phyloP scores from a whole-genome alignment of 208 protist species.

The Novymonas esmeraldas region DNA sequence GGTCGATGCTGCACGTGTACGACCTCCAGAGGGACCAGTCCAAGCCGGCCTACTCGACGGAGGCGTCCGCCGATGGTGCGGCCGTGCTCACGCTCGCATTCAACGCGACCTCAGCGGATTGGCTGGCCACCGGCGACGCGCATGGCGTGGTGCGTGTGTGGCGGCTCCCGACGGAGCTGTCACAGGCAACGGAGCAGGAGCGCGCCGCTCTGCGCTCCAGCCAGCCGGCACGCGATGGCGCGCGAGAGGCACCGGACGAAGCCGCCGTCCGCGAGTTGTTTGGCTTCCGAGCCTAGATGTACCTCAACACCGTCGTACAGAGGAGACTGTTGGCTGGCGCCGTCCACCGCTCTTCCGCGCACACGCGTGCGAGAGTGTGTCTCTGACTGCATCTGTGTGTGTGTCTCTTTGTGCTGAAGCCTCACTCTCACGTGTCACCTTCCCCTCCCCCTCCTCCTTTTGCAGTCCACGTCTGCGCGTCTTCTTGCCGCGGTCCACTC shows the following conservation, averaged over 20 bases:
- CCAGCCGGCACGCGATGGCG: constrained; percentile 27
- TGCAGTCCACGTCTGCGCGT: no score
- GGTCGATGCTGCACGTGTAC: constrained; percentile 82
- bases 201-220: constrained; percentile 61
- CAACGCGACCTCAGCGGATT: constrained; percentile 58
- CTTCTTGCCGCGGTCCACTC: no score
- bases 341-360: no score
- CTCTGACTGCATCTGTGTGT: background rate
- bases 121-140: constrained; percentile 81
- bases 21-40: constrained; percentile 75
- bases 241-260: constrained; percentile 11
- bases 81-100: constrained; percentile 72
- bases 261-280: constrained; percentile 55
- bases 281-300: constrained; percentile 59
- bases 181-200: constrained; percentile 80
- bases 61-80: constrained; percentile 67
- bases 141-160: constrained; percentile 73
- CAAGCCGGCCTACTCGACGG: constrained; percentile 58
- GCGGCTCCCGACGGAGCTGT: constrained; percentile 66
- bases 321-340: no score
- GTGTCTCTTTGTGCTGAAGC: no score
- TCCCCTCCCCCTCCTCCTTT: no score
- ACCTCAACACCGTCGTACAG: background rate
- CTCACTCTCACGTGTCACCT: no score
- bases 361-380: no score